Conservation (phyloP, 1,139 yeast genomes). For the Yamadazyma mexicana region DNA sequence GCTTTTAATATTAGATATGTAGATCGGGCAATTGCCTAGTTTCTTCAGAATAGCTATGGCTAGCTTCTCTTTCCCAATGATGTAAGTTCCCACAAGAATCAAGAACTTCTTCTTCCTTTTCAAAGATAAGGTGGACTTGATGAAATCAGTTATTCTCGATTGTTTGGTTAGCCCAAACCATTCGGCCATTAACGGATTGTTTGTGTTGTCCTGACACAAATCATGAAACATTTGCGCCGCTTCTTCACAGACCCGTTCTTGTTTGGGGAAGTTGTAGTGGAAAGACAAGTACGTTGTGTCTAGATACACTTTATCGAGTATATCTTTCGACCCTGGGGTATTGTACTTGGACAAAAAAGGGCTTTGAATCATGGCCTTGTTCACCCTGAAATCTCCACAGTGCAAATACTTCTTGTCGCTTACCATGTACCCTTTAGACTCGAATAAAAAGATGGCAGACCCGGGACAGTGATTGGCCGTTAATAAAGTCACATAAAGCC, state of each 20-base stretch:
- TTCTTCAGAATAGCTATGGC: conserved; percentile 67
- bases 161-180: conserved; percentile 43
- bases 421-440: conserved; percentile 38
- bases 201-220: conserved; percentile 24
- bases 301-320: conserved; percentile 59
- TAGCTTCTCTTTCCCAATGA: conserved; percentile 86
- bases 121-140: conserved; percentile 3
- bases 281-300: conserved; percentile 91
- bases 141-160: conserved; percentile 48
- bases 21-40: conserved; percentile 50
- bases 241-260: conserved; percentile 60
- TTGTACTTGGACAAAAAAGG: conserved; percentile 35
- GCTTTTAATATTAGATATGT: conserved; percentile 48
- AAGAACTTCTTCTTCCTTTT: conserved; percentile 44
- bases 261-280: conserved; percentile 73
- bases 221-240: conserved; percentile 56
- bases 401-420: conserved; percentile 52
- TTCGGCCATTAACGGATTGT: conserved; percentile 27
- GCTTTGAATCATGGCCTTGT: conserved; percentile 40
- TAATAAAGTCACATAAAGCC: conserved; percentile 59
- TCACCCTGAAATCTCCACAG: conserved; percentile 91
- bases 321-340: conserved; percentile 8
- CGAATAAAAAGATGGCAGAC: conserved; percentile 76
- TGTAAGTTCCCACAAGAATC: conserved; percentile 83
- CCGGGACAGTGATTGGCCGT: conserved; percentile 98